A percentile compares a stretch with the other conserved stretches of the same genome.
Conservation (phyloP, 2,329 filamentous ascomycete species). For the Fusarium hostae region DNA sequence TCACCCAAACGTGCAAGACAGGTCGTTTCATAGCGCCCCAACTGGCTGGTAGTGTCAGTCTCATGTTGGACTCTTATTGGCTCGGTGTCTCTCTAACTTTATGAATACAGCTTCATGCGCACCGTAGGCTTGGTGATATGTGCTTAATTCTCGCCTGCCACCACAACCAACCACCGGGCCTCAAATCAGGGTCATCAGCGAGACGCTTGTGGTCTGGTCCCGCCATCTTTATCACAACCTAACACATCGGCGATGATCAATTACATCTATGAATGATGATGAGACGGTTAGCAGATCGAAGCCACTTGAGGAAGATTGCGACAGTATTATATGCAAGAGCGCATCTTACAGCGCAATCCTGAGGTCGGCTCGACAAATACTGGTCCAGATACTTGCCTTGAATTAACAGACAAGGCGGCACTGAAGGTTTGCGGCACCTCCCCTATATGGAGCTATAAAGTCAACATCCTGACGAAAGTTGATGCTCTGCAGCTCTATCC, state of each 20-base stretch:
- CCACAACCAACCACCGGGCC: constrained; percentile 22
- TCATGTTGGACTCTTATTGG: constrained; percentile 19
- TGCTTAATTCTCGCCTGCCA: constrained; percentile 28
- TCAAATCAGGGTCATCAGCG: constrained; percentile 5
- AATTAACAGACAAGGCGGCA: constrained; percentile 7
- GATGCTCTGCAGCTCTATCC: background rate
- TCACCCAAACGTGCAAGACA: constrained; percentile 10
- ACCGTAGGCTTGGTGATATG: constrained; percentile 17
- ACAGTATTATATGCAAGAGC: constrained; percentile 9
- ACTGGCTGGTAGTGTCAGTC: constrained; percentile 16
- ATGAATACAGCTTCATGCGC: constrained; percentile 18
- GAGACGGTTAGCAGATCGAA: constrained; percentile 14
- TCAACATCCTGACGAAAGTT: constrained; percentile 3
- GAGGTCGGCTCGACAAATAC: background rate
- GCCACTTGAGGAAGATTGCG: constrained; percentile 5
- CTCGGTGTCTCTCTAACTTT: constrained; percentile 14
- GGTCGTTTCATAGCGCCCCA: constrained; percentile 32
- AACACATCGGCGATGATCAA: constrained; percentile 23
- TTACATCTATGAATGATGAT: constrained; percentile 10
- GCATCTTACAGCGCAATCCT: background rate
- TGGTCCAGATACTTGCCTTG: constrained; percentile 15
- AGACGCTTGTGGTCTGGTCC: constrained; percentile 11
- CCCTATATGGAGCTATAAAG: constrained; percentile 9
- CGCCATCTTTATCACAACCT: background rate
- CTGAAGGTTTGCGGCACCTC: background rate